These are phyloP conservation scores for Lecanosticta acicola DNA, from an alignment of 2,329 filamentous ascomycete species.

Conservation along the genomic window DNA sequence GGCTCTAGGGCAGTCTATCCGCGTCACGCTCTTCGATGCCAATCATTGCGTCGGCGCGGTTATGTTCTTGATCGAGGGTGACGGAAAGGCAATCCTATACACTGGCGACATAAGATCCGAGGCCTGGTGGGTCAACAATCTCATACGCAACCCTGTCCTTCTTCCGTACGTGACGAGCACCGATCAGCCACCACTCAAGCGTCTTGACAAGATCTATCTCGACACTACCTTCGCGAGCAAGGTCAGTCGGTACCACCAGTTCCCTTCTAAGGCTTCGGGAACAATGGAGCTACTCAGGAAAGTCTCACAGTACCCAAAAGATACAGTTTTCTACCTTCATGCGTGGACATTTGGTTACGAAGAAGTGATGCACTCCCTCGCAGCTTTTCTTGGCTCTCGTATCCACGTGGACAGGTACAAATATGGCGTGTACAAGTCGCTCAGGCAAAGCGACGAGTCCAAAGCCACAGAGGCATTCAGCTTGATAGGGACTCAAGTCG, in stretches of 20 bases:
- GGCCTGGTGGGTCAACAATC: slow-evolving; percentile 72
- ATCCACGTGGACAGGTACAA: slow-evolving; percentile 84
- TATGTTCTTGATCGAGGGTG: slow-evolving; percentile 83
- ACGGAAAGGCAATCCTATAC: slow-evolving; percentile 69
- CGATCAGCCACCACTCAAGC: slow-evolving; percentile 53
- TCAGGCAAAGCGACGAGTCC: slow-evolving; percentile 39
- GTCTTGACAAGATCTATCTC: slow-evolving; percentile 75
- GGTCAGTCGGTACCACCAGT: slow-evolving; percentile 45
- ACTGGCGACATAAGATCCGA: slow-evolving; percentile 86
- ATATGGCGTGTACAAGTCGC: slow-evolving; percentile 62
- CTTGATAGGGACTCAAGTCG: slow-evolving; percentile 67
- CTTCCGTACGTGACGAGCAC: slow-evolving; percentile 55
- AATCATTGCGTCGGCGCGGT: slow-evolving; percentile 88
- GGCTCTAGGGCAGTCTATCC: slow-evolving; percentile 59
- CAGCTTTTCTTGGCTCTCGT: slow-evolving; percentile 61
- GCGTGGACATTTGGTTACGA: slow-evolving; percentile 94
- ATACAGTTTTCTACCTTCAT: slow-evolving; percentile 77
- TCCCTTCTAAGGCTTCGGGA: slow-evolving; percentile 66
- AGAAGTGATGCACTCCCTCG: slow-evolving; percentile 80
- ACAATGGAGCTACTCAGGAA: slow-evolving; percentile 67
- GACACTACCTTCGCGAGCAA: slow-evolving; percentile 72
- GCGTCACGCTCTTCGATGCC: slow-evolving; percentile 80
- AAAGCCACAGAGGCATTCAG: slow-evolving; percentile 56
- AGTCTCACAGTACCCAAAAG: slow-evolving; percentile 60
- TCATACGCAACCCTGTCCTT: slow-evolving; percentile 65